These are phyloP conservation scores for Trichoderma citrinoviride DNA, from an alignment of 2,329 filamentous ascomycete species.

Conservation along the genomic window DNA sequence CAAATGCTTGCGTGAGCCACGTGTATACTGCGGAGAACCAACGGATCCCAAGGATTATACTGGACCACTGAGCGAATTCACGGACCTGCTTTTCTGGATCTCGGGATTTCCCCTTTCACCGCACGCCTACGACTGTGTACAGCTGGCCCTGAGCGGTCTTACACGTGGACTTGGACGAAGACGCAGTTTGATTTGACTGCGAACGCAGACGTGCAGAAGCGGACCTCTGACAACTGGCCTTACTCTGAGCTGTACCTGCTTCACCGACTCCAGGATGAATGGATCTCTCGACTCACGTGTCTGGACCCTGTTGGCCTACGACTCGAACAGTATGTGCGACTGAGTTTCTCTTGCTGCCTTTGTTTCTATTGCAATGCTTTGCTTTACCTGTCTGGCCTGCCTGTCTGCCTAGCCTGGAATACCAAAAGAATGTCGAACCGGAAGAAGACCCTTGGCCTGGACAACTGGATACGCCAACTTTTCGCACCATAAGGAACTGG, in stretches of 20 bases:
- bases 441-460: not conserved
- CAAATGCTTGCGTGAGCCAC: constrained; percentile 18
- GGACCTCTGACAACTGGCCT: constrained; percentile 19
- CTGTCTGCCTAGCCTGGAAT: not conserved
- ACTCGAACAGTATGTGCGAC: constrained; percentile 15
- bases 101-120: constrained; percentile 10
- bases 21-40: constrained; percentile 18
- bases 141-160: constrained; percentile 8
- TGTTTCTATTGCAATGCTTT: constrained; percentile 11
- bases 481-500: not conserved
- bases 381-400: not conserved
- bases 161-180: constrained; percentile 16
- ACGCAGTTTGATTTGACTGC: constrained; percentile 38
- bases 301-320: constrained; percentile 13
- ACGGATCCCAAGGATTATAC: constrained; percentile 25
- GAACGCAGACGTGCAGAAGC: constrained; percentile 32
- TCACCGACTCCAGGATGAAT: constrained; percentile 15
- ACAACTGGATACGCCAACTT: constrained; percentile 15
- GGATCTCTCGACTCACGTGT: constrained; percentile 17
- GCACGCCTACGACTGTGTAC: constrained; percentile 15
- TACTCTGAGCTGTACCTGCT: constrained; percentile 18
- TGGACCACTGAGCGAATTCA: constrained; percentile 29
- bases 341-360: constrained; percentile 4
- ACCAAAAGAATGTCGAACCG: not conserved
- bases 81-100: constrained; percentile 25